Conservation (phyloP, 176 grass and related monocot genomes). For the Thalia dealbata region DNA sequence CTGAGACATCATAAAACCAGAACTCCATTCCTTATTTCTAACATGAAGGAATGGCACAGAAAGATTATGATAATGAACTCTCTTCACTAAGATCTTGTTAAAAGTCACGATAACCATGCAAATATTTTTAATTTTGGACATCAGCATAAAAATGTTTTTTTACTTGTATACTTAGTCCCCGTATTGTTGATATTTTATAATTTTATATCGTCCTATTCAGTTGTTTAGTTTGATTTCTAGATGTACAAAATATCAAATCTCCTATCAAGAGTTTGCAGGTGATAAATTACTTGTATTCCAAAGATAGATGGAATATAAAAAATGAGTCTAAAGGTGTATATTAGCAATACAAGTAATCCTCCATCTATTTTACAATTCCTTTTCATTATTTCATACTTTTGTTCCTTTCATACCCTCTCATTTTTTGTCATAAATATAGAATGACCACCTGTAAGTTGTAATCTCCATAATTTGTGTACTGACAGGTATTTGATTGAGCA, state of each 20-base stretch:
- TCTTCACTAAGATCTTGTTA: background rate
- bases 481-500: conserved; percentile 79
- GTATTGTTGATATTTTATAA: too few species aligned
- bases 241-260: background rate
- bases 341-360: too few species aligned
- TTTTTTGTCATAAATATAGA: background rate
- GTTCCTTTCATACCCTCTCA: background rate
- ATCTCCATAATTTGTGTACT: conserved; percentile 9
- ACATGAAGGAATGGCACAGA: background rate
- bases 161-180: too few species aligned
- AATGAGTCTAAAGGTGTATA: background rate
- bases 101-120: background rate
- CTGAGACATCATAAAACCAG: background rate
- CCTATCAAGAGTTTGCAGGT: background rate
- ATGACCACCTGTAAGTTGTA: background rate
- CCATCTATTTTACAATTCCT: too few species aligned
- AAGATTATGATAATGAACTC: background rate
- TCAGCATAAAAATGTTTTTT: too few species aligned
- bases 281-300: background rate
- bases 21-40: background rate
- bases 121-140: background rate
- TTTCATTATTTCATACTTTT: too few species aligned
- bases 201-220: background rate
- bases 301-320: background rate
- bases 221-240: background rate